A percentile compares a stretch with the other conserved stretches of the same genome.
Evolutionary conservation across 2,329 filamentous ascomycete species (phyloP).

Genomic region (Purpureocillium takamizusanense): DNA sequence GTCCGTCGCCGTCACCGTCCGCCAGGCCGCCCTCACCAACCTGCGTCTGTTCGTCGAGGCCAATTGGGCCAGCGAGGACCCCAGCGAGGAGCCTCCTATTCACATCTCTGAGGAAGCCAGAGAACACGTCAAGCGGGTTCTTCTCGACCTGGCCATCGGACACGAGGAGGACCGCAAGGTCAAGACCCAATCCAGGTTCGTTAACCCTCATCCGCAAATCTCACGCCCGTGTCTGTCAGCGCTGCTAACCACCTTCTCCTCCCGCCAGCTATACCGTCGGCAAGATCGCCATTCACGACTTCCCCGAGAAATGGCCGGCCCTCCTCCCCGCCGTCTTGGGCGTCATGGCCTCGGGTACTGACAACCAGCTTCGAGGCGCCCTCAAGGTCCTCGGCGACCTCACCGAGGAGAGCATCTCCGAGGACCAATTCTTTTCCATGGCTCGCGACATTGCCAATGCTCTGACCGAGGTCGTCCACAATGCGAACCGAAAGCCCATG

Average conservation of each 20-base stretch:
- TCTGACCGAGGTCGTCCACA: conserved; percentile 73
- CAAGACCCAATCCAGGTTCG: conserved; percentile 75
- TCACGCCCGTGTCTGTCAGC: not conserved
- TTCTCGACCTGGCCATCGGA: conserved; percentile 71
- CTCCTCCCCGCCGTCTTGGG: conserved; percentile 73
- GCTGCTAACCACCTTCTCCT: not conserved
- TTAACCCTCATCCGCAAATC: conserved; percentile 2
- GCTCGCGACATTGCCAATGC: conserved; percentile 77
- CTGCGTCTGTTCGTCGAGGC: conserved; percentile 76
- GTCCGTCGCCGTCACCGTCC: conserved; percentile 62
- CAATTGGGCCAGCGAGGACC: conserved; percentile 72
- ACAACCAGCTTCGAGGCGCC: conserved; percentile 79
- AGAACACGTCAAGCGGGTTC: conserved; percentile 58
- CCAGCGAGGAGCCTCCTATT: conserved; percentile 54
- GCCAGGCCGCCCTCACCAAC: conserved; percentile 73
- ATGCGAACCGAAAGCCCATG: conserved; percentile 62
- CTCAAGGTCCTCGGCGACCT: conserved; percentile 82
- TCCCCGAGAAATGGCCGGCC: conserved; percentile 89
- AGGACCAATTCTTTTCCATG: conserved; percentile 89
- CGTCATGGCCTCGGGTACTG: conserved; percentile 65
- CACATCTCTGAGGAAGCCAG: conserved; percentile 68
- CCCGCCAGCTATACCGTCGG: conserved; percentile 59
- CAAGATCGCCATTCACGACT: conserved; percentile 90
- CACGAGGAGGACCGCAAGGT: conserved; percentile 73
- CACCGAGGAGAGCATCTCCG: conserved; percentile 86